Percentiles rank a stretch among this genome's conserved stretches.
Evolutionary conservation across 257 asterid species (phyloP).

Genomic region (Penstemon newberryi): DNA sequence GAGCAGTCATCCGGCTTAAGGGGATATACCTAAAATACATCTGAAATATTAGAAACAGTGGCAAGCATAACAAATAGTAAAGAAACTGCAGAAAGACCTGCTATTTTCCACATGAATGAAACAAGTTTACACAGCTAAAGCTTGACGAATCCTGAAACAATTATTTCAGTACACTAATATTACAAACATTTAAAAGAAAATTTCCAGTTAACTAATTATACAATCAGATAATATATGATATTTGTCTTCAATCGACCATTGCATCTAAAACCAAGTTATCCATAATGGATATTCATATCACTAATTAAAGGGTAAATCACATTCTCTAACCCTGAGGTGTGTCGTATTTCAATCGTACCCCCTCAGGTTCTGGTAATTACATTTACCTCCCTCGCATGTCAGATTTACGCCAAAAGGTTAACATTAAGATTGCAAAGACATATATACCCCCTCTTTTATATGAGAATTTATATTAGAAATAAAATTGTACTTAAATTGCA

Average conservation of each 20-base stretch:
- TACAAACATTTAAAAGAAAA: background rate
- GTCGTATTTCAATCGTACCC: no score
- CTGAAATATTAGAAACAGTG: background rate
- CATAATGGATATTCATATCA: background rate
- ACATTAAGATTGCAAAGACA: no score
- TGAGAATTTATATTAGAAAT: no score
- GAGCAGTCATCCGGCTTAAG: constrained; percentile 60
- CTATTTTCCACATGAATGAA: background rate
- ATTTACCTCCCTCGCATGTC: no score
- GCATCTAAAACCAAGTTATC: constrained; percentile 8
- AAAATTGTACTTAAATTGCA: no score
- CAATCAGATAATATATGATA: background rate
- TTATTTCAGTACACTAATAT: background rate
- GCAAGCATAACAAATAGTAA: background rate
- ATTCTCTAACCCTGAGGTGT: no score
- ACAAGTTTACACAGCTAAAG: background rate
- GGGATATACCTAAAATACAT: constrained; percentile 71
- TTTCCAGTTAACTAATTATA: background rate
- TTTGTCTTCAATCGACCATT: background rate
- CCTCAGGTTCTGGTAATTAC: no score
- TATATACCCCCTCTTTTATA: no score
- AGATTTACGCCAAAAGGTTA: no score
- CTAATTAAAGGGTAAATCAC: background rate
- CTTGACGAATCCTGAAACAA: background rate
- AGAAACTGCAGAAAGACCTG: background rate